Evolutionary conservation across 2,329 filamentous ascomycete genomes (phyloP).

Genomic region (Phoma sp.): DNA sequence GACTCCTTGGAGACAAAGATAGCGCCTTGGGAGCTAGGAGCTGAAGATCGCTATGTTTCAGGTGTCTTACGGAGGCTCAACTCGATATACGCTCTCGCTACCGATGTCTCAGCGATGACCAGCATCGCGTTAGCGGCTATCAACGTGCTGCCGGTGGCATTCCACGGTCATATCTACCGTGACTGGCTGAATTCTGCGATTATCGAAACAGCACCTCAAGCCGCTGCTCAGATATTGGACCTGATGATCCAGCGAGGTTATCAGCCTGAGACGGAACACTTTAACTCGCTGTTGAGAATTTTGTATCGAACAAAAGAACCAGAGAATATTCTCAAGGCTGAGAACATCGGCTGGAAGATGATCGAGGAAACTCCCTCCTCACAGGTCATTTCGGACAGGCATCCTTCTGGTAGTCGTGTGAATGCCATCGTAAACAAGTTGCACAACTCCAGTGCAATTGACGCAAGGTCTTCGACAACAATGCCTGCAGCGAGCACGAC

Average conservation of each 20-base stretch:
- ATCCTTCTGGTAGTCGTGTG: neutral
- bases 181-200: slow-evolving; percentile 89
- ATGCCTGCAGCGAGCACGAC: slow-evolving; percentile 36
- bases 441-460: neutral
- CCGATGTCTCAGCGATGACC: slow-evolving; percentile 37
- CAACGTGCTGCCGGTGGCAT: slow-evolving; percentile 57
- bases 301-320: slow-evolving; percentile 64
- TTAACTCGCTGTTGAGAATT: slow-evolving; percentile 82
- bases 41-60: slow-evolving; percentile 38
- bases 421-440: slow-evolving; percentile 7
- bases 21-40: too few relatives aligned
- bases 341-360: slow-evolving; percentile 47
- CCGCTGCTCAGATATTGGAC: slow-evolving; percentile 73
- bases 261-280: slow-evolving; percentile 72
- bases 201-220: slow-evolving; percentile 64
- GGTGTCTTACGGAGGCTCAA: slow-evolving; percentile 35
- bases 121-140: slow-evolving; percentile 50
- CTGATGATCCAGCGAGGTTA: slow-evolving; percentile 76
- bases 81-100: slow-evolving; percentile 37
- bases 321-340: slow-evolving; percentile 35
- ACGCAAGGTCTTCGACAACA: slow-evolving; percentile 8
- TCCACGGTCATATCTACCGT: slow-evolving; percentile 81
- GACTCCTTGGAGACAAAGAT: slow-evolving; percentile 49
- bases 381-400: neutral
- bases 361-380: slow-evolving; percentile 29